Percentiles rank a stretch among this genome's conserved stretches.
Conservation (phyloP, 1,284 basidiomycete species). For the Sparassis latifolia region DNA sequence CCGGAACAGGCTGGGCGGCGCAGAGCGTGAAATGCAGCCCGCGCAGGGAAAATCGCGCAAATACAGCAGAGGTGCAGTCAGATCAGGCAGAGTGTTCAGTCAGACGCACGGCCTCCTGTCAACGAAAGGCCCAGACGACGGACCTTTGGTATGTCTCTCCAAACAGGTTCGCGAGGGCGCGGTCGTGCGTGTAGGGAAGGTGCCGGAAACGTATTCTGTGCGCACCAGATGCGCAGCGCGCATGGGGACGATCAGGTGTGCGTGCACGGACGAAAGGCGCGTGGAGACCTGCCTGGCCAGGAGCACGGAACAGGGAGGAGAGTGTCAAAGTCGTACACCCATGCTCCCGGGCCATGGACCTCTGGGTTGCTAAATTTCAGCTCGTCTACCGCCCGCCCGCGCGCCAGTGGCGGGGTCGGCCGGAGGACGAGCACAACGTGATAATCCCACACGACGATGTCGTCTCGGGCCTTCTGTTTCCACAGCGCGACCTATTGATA, state of each 20-base stretch:
- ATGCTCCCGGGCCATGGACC: slow-evolving; percentile 19
- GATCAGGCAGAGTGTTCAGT: not conserved
- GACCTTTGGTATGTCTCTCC: slow-evolving; percentile 42
- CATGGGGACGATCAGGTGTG: not conserved
- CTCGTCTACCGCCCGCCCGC: not conserved
- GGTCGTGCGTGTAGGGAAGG: slow-evolving; percentile 34
- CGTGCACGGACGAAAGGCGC: not conserved
- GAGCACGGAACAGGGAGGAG: slow-evolving; percentile 40
- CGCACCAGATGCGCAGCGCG: not conserved
- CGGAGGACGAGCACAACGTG: slow-evolving; percentile 57
- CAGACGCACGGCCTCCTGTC: not conserved
- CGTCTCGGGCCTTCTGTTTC: slow-evolving; percentile 43
- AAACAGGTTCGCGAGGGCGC: slow-evolving; percentile 13
- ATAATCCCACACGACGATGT: slow-evolving; percentile 66
- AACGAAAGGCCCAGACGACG: slow-evolving; percentile 4
- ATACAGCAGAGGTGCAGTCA: not conserved
- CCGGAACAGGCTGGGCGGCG: slow-evolving; percentile 30
- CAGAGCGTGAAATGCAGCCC: not conserved
- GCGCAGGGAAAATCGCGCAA: not conserved
- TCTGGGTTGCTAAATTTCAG: not conserved
- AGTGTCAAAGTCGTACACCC: slow-evolving; percentile 67
- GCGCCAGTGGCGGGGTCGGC: slow-evolving; percentile 5
- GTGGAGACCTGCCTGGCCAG: slow-evolving; percentile 35
- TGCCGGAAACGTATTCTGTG: slow-evolving; percentile 48
- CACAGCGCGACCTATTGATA: slow-evolving; percentile 52